Percentiles rank a stretch among this genome's conserved stretches.
These are phyloP conservation scores for Karstenula rhodostoma DNA, from an alignment of 2,329 filamentous ascomycete genomes.

Conservation along the genomic window DNA sequence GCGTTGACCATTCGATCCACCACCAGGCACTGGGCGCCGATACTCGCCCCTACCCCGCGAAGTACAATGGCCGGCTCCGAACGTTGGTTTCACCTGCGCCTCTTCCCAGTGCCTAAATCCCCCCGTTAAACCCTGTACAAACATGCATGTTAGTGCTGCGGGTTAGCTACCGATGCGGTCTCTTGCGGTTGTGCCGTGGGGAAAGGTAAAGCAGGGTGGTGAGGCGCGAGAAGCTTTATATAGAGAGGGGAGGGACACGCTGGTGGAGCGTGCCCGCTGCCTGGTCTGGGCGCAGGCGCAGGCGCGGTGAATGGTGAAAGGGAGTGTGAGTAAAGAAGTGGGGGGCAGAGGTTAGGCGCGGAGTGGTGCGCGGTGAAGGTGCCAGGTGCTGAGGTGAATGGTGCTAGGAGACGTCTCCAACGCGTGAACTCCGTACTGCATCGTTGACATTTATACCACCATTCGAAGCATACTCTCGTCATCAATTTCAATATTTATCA, in stretches of 20 bases:
- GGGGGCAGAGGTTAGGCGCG: not conserved
- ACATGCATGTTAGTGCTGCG: not conserved
- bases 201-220: not conserved
- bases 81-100: constrained; percentile 2
- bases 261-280: no score
- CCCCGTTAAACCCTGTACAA: no score
- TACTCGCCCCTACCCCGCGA: constrained; percentile 5
- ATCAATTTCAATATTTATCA: no score
- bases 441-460: no score
- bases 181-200: not conserved
- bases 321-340: not conserved
- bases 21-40: not conserved
- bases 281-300: not conserved
- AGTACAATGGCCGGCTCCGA: constrained; percentile 6
- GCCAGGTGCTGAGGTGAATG: no score
- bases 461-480: no score
- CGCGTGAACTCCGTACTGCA: no score
- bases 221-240: not conserved
- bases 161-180: not conserved
- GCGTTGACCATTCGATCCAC: not conserved
- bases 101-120: not conserved
- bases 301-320: not conserved
- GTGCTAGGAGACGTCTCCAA: no score
- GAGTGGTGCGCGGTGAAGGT: not conserved
- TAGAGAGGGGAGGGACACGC: not conserved